A percentile compares a stretch with the other conserved stretches of the same genome.
Evolutionary conservation across 306 rosid genomes (phyloP).

Genomic region (Gynostemma pentaphyllum): DNA sequence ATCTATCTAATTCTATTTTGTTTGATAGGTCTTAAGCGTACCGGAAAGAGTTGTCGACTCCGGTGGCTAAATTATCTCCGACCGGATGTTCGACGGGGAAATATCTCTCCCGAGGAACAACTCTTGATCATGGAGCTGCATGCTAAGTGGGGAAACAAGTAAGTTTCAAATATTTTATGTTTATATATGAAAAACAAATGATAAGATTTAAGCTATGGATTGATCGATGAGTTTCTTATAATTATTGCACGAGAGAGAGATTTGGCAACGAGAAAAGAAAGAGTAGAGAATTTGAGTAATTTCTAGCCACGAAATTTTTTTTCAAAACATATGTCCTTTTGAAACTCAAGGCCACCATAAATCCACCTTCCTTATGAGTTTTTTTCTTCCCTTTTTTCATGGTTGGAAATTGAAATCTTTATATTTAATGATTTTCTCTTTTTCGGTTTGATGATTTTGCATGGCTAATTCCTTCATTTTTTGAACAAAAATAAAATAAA

Average conservation of each 20-base stretch:
- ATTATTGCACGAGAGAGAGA: neutral
- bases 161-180: neutral
- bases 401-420: too few species aligned
- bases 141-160: conserved; percentile 98
- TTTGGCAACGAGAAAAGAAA: neutral
- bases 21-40: conserved; percentile 65
- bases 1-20: too few species aligned
- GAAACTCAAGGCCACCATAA: neutral
- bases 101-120: conserved; percentile 82
- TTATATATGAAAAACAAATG: neutral
- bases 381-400: neutral
- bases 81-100: conserved; percentile 90
- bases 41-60: conserved; percentile 92
- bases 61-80: conserved; percentile 96
- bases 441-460: too few species aligned
- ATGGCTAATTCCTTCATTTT: too few species aligned
- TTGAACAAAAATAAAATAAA: too few species aligned
- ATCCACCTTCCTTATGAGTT: neutral
- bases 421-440: too few species aligned
- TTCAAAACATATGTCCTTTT: neutral
- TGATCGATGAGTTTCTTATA: too few species aligned
- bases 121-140: conserved; percentile 89
- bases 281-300: neutral
- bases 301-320: conserved; percentile 11
- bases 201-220: neutral